Percentiles rank a stretch among this genome's conserved stretches.
Evolutionary conservation across 805 yeast species (phyloP).

Genomic region (Helenozyma baotianmanensis): DNA sequence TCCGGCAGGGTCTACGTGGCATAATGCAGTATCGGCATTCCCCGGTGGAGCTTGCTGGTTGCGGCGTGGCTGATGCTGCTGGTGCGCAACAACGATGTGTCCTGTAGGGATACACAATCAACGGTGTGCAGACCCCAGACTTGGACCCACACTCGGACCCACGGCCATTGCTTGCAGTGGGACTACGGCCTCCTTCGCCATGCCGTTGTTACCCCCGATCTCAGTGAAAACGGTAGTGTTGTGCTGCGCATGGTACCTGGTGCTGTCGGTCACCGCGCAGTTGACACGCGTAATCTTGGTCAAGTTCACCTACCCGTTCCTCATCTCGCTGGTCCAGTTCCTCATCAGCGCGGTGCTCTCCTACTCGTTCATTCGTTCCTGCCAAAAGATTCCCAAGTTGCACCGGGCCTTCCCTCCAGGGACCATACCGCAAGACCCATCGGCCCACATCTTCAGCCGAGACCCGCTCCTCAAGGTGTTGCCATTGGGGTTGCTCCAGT

Average conservation of each 20-base stretch:
- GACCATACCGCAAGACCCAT: slow-evolving; percentile 42
- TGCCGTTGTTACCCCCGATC: no score
- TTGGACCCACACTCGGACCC: no score
- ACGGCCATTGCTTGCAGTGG: no score
- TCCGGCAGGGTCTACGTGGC: slow-evolving; percentile 44
- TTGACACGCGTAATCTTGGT: slow-evolving; percentile 53
- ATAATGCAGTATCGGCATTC: no score
- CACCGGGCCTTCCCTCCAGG: slow-evolving; percentile 47
- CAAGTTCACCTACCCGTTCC: slow-evolving; percentile 56
- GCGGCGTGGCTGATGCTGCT: no score
- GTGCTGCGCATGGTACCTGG: slow-evolving; percentile 57
- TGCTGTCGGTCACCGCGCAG: slow-evolving; percentile 63
- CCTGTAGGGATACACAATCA: no score
- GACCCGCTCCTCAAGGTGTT: slow-evolving; percentile 43
- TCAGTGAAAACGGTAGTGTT: slow-evolving; percentile 30
- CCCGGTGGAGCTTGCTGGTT: no score
- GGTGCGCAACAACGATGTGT: no score
- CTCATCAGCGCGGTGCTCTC: slow-evolving; percentile 46
- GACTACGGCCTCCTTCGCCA: no score
- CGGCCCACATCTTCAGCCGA: slow-evolving; percentile 18
- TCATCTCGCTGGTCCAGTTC: slow-evolving; percentile 63
- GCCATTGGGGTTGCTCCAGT: slow-evolving; percentile 65
- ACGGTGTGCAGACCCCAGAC: no score
- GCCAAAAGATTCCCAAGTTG: slow-evolving; percentile 9
- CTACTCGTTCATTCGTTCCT: slow-evolving; percentile 25